Evolutionary conservation across 345 rosid genomes (phyloP), one percentile per base, ranked within the genome.

Genomic region (Gynandropsis gynandra): DNA sequence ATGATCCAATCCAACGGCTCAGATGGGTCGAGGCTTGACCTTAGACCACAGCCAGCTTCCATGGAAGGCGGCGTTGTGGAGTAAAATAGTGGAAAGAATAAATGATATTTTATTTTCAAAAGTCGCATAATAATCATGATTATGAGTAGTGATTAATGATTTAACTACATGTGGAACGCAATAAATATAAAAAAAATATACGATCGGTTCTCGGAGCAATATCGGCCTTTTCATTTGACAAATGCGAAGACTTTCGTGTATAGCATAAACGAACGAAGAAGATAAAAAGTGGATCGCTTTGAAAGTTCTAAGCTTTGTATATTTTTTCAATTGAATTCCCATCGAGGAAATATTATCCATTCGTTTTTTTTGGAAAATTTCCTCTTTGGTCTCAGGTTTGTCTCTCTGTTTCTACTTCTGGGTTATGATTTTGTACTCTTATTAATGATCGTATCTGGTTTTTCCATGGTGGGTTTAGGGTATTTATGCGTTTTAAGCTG

Each of bases 1-100:
- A 38, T n/a, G 63, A n/a, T n/a, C n/a, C n/a, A n/a, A 15, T 7
- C 1, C 58, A 32, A 67, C 54, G 38, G 57, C 58, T 9, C 61
- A 62, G 59, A 67, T 67, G 16, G 58, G 53, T 33, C 62, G 61
- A 0, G 72, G 72, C 20, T 61, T 67, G 63, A 67, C 46, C 59
- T 67, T 62, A 67, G 13, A 67, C 67, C 72, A 67, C 36, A 67
- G 55, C 63, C 72, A 67, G 1, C 67, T 45, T 67, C 72, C 72
- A 17, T 67, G 72, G 13, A 12, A 67, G n/a, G n/a, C n/a, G 12
- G 72, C 72, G 42, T 67, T 67, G 59, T 67, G 72, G 42, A 67
- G 67, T 55, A 24, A 24, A 24, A 24, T 2, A 24, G 5, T 24
- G 29, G 2, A 24, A 24, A 24, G 29, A 24, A 2, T 24, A 24